Evolutionary conservation across 805 yeast genomes (phyloP).

Genomic region (Candida ovalis): DNA sequence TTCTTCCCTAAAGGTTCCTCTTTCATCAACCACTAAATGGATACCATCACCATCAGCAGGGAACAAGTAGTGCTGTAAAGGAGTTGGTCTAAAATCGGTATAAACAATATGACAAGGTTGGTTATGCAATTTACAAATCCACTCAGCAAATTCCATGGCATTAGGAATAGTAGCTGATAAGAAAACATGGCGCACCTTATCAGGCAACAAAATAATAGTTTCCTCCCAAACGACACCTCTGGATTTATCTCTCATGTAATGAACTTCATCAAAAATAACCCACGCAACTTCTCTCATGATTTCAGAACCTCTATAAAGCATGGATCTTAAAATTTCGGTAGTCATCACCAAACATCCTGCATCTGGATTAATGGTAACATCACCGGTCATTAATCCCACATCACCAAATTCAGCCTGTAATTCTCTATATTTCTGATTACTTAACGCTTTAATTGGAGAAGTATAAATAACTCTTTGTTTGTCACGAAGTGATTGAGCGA

Average conservation of each 20-base stretch:
- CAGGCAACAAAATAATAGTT: constrained; percentile 95
- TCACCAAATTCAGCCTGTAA: constrained; percentile 89
- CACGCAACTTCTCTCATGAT: constrained; percentile 94
- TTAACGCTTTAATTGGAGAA: constrained; percentile 91
- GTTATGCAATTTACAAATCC: constrained; percentile 92
- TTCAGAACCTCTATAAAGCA: constrained; percentile 97
- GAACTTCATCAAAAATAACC: constrained; percentile 97
- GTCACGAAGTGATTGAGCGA: constrained; percentile 87
- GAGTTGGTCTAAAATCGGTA: constrained; percentile 98
- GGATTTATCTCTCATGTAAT: constrained; percentile 93
- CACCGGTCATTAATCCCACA: constrained; percentile 95
- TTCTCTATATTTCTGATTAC: constrained; percentile 93
- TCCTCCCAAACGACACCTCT: constrained; percentile 99
- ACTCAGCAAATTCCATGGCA: constrained; percentile 97
- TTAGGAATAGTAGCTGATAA: constrained; percentile 96
- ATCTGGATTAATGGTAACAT: constrained; percentile 95
- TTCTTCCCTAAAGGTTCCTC: constrained; percentile 93
- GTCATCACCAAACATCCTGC: constrained; percentile 97
- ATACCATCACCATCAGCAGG: constrained; percentile 99
- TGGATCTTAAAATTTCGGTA: constrained; percentile 89
- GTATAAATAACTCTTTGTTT: constrained; percentile 94
- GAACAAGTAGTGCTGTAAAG: constrained; percentile 92
- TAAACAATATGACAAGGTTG: constrained; percentile 99
- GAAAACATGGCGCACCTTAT: constrained; percentile 86
- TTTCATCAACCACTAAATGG: constrained; percentile 95